Conservation (phyloP, 2,329 filamentous ascomycete genomes). For the Fusarium neocosmosporiellum region DNA sequence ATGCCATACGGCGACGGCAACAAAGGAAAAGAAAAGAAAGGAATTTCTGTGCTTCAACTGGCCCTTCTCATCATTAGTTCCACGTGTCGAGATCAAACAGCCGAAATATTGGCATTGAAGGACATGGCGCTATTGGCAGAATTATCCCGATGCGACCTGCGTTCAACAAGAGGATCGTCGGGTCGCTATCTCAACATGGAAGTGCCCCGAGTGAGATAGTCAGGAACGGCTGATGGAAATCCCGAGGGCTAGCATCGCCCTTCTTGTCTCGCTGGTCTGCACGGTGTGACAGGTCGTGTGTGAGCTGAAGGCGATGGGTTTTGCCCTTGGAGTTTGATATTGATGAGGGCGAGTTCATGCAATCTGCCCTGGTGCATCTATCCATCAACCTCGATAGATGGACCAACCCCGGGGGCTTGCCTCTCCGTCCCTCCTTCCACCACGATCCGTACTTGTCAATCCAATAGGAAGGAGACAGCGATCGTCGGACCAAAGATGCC, state of each 20-base stretch:
- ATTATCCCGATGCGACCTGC: constrained; percentile 34
- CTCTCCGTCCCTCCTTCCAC: background rate
- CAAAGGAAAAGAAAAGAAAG: background rate
- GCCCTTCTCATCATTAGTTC: constrained; percentile 14
- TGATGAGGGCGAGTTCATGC: background rate
- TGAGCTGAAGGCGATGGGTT: background rate
- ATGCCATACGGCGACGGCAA: background rate
- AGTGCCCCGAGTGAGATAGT: constrained; percentile 35
- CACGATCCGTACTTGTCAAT: constrained; percentile 5
- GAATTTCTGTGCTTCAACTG: background rate
- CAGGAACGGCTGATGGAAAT: constrained; percentile 40
- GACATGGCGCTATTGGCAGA: constrained; percentile 36
- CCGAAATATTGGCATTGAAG: constrained; percentile 24
- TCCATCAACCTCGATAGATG: background rate
- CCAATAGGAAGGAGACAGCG: constrained; percentile 4
- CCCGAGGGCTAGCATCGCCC: constrained; percentile 23
- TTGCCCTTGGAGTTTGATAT: background rate
- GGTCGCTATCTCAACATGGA: constrained; percentile 36
- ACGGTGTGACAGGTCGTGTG: background rate
- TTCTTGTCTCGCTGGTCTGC: background rate
- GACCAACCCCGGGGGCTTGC: background rate
- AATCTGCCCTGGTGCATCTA: background rate
- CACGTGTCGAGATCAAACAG: constrained; percentile 17
- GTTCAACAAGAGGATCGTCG: constrained; percentile 36
- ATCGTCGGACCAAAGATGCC: constrained; percentile 8